Conservation (phyloP, 2,329 filamentous ascomycete genomes). For the Hymenoscyphus fraxineus region DNA sequence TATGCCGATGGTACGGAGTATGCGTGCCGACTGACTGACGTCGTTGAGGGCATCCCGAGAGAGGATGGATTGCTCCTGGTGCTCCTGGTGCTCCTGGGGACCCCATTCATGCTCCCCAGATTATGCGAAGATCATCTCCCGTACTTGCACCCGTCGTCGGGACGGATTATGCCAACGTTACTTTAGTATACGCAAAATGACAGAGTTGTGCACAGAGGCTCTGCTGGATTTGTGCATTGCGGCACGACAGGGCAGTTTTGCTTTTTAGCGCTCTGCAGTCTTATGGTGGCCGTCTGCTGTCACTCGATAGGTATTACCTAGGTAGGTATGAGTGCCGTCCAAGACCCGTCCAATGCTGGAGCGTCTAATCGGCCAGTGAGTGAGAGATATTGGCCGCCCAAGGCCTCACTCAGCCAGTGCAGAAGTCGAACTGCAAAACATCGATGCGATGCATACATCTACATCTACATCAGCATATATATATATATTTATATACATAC, state of each 20-base stretch:
- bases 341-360: background rate
- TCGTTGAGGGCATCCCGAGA: constrained; percentile 1
- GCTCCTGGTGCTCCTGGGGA: no score
- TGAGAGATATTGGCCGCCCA: background rate
- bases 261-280: constrained; percentile 24
- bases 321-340: background rate
- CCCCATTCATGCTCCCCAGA: background rate
- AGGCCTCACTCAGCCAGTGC: background rate
- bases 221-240: constrained; percentile 13
- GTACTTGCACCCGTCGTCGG: background rate
- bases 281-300: constrained; percentile 11
- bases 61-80: no score
- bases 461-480: background rate
- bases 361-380: constrained; percentile 9
- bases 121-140: constrained; percentile 1
- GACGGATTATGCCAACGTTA: background rate
- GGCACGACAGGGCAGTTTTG: background rate
- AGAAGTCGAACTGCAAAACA: background rate
- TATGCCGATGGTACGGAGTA: no score
- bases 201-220: constrained; percentile 18
- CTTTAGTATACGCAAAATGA: constrained; percentile 12
- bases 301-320: background rate
- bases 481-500: background rate
- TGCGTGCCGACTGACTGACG: background rate
- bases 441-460: background rate